Evolutionary conservation across 345 rosid species (phyloP).

Genomic region (Salix viminalis): DNA sequence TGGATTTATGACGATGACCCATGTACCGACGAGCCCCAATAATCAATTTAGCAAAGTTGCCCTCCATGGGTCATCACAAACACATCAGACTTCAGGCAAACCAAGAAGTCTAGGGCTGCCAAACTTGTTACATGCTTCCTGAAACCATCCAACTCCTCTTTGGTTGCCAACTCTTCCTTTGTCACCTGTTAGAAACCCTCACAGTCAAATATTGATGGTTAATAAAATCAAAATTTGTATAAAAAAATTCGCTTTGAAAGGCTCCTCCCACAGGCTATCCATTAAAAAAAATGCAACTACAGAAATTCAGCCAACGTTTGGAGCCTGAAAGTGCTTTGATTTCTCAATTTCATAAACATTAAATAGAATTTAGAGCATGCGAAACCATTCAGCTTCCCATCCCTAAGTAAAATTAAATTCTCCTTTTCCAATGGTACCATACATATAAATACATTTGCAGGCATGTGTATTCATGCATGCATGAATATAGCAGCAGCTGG

Average conservation of each 20-base stretch:
- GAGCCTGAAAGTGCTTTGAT: background rate
- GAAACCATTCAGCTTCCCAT: background rate
- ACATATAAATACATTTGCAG: background rate
- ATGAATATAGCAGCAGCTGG: background rate
- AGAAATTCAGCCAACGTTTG: background rate
- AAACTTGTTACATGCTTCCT: slow-evolving; percentile 97
- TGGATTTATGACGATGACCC: slow-evolving; percentile 94
- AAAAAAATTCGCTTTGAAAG: background rate
- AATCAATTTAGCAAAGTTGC: slow-evolving; percentile 96
- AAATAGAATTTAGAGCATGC: background rate
- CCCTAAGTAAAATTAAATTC: background rate
- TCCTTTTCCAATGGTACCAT: background rate
- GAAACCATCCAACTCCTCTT: slow-evolving; percentile 70
- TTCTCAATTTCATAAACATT: background rate
- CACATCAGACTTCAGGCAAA: slow-evolving; percentile 94
- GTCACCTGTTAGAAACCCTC: slow-evolving; percentile 57
- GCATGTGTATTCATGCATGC: background rate
- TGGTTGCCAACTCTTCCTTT: slow-evolving; percentile 89
- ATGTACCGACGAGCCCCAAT: slow-evolving; percentile 93
- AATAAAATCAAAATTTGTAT: background rate
- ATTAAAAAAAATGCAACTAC: background rate
- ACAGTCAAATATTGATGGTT: slow-evolving; percentile 7
- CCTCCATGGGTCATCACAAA: slow-evolving; percentile 99
- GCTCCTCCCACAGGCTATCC: background rate
- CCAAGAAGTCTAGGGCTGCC: slow-evolving; percentile 95